Evolutionary conservation across 2,329 filamentous ascomycete species (phyloP).

Genomic region (Trichophyton benhamiae): DNA sequence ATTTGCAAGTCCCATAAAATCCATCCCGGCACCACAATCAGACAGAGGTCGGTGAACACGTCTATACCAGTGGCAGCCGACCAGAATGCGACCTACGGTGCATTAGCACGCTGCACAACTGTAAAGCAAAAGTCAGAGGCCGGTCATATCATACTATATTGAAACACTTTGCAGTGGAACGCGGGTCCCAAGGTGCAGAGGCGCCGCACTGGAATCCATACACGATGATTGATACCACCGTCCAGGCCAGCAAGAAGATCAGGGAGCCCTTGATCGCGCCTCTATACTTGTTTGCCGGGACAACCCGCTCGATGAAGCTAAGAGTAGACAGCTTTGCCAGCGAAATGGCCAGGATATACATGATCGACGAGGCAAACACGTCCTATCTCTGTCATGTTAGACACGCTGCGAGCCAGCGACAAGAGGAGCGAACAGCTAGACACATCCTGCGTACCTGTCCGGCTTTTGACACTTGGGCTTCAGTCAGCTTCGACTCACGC

Average conservation of each 20-base stretch:
- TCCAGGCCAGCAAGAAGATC: conserved; percentile 9
- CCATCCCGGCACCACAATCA: neutral
- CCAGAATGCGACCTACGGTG: neutral
- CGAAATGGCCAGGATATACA: neutral
- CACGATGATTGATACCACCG: conserved; percentile 8
- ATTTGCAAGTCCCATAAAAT: conserved; percentile 2
- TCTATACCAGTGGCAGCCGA: neutral
- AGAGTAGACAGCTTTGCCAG: neutral
- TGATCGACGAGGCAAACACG: neutral
- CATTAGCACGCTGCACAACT: neutral
- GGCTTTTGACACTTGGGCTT: neutral
- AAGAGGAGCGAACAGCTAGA: too few species aligned
- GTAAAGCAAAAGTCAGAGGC: neutral
- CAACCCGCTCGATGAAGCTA: neutral
- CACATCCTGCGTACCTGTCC: neutral
- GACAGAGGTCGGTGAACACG: neutral
- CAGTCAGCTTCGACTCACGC: neutral
- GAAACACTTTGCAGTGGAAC: neutral
- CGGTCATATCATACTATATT: neutral
- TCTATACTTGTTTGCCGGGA: neutral
- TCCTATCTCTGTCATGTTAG: neutral
- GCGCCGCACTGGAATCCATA: conserved; percentile 11
- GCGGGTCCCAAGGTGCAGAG: conserved; percentile 8
- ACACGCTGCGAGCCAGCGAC: neutral
- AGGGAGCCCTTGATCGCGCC: neutral